These are phyloP conservation scores for Ganoderma sp. DNA, from an alignment of 1,284 basidiomycete genomes.

Conservation along the genomic window DNA sequence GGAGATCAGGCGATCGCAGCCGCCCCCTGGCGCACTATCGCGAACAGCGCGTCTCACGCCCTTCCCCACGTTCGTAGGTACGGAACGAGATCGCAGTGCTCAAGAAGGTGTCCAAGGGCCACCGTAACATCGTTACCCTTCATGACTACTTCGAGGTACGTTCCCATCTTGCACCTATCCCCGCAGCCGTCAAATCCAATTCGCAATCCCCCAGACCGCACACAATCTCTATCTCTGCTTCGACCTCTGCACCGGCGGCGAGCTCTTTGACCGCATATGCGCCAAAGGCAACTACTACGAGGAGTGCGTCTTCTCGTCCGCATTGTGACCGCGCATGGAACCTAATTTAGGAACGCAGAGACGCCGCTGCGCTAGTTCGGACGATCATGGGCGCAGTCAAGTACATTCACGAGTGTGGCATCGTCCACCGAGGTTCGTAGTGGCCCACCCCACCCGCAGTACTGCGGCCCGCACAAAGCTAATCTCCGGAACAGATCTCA, in stretches of 20 bases:
- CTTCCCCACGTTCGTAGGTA: slow-evolving; percentile 57
- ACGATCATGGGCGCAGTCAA: slow-evolving; percentile 89
- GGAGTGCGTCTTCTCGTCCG: slow-evolving; percentile 58
- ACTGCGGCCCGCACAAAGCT: neutral
- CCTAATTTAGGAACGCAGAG: slow-evolving; percentile 51
- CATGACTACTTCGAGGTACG: slow-evolving; percentile 96
- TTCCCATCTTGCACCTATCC: neutral
- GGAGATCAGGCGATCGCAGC: slow-evolving; percentile 29
- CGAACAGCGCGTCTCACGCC: slow-evolving; percentile 13
- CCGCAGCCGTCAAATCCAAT: neutral
- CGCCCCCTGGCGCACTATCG: slow-evolving; percentile 12
- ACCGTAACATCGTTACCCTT: slow-evolving; percentile 87
- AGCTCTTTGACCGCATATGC: slow-evolving; percentile 98
- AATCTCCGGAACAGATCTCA: slow-evolving; percentile 68
- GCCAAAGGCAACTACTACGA: slow-evolving; percentile 98
- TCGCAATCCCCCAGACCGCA: slow-evolving; percentile 61
- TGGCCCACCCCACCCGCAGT: neutral
- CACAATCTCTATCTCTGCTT: slow-evolving; percentile 96
- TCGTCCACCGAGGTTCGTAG: slow-evolving; percentile 88
- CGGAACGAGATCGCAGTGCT: slow-evolving; percentile 97
- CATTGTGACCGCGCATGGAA: neutral
- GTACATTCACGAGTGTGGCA: slow-evolving; percentile 91
- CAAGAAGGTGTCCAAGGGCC: slow-evolving; percentile 92
- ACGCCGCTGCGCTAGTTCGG: slow-evolving; percentile 89
- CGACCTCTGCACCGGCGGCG: slow-evolving; percentile 96